These are phyloP conservation scores for Diaporthe destruens DNA, from an alignment of 2,329 filamentous ascomycete genomes.

Conservation along the genomic window DNA sequence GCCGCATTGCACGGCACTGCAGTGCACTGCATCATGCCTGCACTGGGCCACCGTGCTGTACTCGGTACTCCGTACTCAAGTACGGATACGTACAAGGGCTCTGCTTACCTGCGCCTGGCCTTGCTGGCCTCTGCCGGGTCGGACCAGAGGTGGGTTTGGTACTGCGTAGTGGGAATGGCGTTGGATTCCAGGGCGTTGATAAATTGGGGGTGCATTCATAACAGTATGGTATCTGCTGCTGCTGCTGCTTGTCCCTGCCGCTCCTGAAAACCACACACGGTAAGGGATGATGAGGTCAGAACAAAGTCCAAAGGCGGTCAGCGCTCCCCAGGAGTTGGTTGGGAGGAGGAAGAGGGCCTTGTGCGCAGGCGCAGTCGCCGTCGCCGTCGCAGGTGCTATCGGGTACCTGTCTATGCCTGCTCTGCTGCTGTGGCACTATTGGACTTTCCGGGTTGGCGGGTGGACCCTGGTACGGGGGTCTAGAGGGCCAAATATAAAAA, in stretches of 20 bases:
- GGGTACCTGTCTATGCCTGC: background rate
- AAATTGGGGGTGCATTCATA: background rate
- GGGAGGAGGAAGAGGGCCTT: constrained; percentile 1
- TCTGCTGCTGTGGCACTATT: background rate
- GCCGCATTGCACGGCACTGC: background rate
- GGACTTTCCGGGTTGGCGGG: background rate
- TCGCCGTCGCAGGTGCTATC: background rate
- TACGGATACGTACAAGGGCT: background rate
- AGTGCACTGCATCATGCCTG: background rate
- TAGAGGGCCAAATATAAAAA: too few relatives aligned
- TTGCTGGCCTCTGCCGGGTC: background rate
- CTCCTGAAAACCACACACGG: constrained; percentile 2
- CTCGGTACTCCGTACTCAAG: too few relatives aligned
- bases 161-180: background rate
- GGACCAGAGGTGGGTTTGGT: background rate
- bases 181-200: background rate
- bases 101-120: background rate
- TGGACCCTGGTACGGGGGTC: too few relatives aligned
- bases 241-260: constrained; percentile 11
- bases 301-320: constrained; percentile 27
- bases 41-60: too few relatives aligned
- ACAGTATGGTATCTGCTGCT: background rate
- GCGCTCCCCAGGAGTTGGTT: background rate
- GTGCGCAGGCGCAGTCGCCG: constrained; percentile 6
- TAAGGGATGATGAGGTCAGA: constrained; percentile 23